Evolutionary conservation across 768 basidiomycete species (phyloP).

Genomic region (Tephrocybe sp.): DNA sequence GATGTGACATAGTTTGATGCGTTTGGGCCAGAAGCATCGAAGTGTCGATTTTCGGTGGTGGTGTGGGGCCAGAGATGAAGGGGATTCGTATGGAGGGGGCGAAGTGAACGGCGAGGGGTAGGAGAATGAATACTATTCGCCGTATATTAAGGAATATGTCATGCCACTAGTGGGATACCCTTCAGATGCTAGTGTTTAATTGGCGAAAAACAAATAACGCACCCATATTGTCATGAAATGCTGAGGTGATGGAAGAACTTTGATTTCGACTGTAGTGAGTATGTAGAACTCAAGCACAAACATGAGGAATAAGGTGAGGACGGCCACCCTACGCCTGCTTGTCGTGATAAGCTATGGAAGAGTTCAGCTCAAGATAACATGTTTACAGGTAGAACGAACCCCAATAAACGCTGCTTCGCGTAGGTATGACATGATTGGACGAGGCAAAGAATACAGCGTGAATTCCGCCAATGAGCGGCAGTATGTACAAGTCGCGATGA

Average conservation of each 20-base stretch:
- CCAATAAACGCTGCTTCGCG: conserved; percentile 54
- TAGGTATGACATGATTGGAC: conserved; percentile 56
- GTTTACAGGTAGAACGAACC: conserved; percentile 22
- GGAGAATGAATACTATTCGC: conserved; percentile 53
- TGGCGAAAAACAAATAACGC: conserved; percentile 11
- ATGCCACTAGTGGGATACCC: conserved; percentile 50
- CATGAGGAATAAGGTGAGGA: conserved; percentile 47
- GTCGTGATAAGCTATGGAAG: conserved; percentile 25
- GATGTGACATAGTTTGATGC: conserved; percentile 31
- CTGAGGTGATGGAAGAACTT: conserved; percentile 32
- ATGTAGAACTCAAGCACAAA: conserved; percentile 55
- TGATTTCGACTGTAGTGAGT: conserved; percentile 43
- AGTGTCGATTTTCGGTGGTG: conserved; percentile 21
- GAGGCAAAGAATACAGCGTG: conserved; percentile 53
- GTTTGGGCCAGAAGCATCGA: conserved; percentile 21
- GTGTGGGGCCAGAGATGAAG: conserved; percentile 21
- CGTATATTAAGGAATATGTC: conserved; percentile 54
- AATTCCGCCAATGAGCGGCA: conserved; percentile 63
- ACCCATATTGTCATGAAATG: conserved; percentile 30
- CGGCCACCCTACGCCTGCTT: conserved; percentile 36
- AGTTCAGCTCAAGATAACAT: conserved; percentile 2
- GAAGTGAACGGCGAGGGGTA: conserved; percentile 49
- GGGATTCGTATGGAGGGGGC: conserved; percentile 35
- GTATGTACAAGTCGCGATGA: conserved; percentile 61
- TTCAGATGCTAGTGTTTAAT: neutral